Conservation (phyloP, 2,329 filamentous ascomycete species). For the Cladosporium velox region DNA sequence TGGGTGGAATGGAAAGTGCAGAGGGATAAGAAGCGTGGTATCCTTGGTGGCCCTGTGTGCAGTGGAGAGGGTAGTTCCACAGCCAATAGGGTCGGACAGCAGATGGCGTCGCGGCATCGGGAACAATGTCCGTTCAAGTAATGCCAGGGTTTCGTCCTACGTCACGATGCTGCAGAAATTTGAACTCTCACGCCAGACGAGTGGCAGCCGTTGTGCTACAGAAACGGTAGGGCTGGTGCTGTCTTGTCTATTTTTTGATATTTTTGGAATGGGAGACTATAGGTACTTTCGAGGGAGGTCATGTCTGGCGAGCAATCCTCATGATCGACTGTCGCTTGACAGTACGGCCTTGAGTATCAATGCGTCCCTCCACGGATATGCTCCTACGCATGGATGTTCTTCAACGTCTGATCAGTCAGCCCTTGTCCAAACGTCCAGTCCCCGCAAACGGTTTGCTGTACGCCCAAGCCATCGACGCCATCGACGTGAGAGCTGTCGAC, state of each 20-base stretch:
- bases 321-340: neutral
- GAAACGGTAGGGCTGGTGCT: neutral
- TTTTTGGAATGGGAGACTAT: neutral
- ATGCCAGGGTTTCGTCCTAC: conserved; percentile 2
- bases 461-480: conserved; percentile 4
- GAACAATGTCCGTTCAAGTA: neutral
- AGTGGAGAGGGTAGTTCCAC: neutral
- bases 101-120: neutral
- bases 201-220: neutral
- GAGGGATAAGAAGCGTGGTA: conserved; percentile 9
- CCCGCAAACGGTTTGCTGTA: neutral
- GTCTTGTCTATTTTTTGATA: neutral
- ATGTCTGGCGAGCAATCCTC: neutral
- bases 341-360: neutral
- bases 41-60: conserved; percentile 2
- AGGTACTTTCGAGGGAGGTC: neutral
- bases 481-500: neutral
- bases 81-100: conserved; percentile 3
- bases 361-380: neutral
- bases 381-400: neutral
- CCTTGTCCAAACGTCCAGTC: neutral
- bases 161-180: conserved; percentile 15
- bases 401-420: neutral
- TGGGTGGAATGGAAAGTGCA: conserved; percentile 10
- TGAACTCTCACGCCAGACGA: conserved; percentile 1